Conservation (phyloP, 2,329 filamentous ascomycete genomes). For the Zarea fungicola region DNA sequence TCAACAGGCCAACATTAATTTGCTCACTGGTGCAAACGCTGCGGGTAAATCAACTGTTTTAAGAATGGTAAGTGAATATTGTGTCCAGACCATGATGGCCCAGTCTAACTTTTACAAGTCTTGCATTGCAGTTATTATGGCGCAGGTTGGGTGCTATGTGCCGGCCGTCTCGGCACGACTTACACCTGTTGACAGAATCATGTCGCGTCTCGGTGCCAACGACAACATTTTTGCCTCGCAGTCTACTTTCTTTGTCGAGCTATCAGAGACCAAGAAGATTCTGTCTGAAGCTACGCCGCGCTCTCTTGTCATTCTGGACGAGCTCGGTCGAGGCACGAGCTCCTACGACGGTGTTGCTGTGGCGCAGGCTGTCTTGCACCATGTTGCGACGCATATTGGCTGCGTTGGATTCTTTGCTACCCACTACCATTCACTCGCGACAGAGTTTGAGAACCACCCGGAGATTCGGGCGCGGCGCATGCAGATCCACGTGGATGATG, state of each 20-base stretch:
- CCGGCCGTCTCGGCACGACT: constrained; percentile 76
- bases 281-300: constrained; percentile 88
- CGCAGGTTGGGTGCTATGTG: constrained; percentile 90
- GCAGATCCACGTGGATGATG: constrained; percentile 90
- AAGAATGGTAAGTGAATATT: constrained; percentile 66
- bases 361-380: constrained; percentile 94
- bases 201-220: constrained; percentile 95
- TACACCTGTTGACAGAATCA: constrained; percentile 93
- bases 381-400: constrained; percentile 87
- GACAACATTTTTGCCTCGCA: constrained; percentile 99
- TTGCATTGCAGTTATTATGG: constrained; percentile 94
- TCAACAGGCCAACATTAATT: constrained; percentile 71
- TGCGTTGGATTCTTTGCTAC: constrained; percentile 96
- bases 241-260: constrained; percentile 95
- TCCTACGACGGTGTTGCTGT: constrained; percentile 97
- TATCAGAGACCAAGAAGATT: constrained; percentile 98
- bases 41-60: constrained; percentile 96
- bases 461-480: constrained; percentile 84
- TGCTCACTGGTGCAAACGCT: constrained; percentile 93
- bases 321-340: constrained; percentile 88
- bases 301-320: constrained; percentile 93
- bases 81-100: not conserved
- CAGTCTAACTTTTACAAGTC: constrained; percentile 51
- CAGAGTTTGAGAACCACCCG: constrained; percentile 84
- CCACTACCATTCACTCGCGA: constrained; percentile 90